These are phyloP conservation scores for Flaveria bidentis DNA, from an alignment of 129 eudicot genomes.

Conservation along the genomic window DNA sequence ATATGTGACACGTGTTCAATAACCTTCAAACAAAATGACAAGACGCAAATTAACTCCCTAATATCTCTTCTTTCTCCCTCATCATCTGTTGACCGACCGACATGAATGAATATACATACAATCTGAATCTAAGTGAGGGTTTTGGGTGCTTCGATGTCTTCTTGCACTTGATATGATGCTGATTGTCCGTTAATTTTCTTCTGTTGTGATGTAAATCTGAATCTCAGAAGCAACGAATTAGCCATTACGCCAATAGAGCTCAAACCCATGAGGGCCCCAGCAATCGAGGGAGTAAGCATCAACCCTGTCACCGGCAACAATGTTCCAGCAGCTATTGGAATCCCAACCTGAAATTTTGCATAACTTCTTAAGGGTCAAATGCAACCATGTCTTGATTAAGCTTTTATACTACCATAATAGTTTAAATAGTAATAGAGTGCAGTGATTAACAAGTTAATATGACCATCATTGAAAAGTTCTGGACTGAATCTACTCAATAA, in stretches of 20 bases:
- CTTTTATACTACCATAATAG: no score
- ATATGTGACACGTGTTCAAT: neutral
- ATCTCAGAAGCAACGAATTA: constrained; percentile 81
- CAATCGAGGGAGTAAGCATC: constrained; percentile 96
- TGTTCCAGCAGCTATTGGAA: constrained; percentile 91
- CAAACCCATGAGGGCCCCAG: constrained; percentile 95
- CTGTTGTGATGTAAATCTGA: constrained; percentile 56
- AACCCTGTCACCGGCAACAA: constrained; percentile 83
- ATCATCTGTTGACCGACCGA: neutral
- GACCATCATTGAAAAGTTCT: neutral
- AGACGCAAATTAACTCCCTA: neutral
- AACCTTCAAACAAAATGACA: neutral
- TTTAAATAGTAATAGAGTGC: no score
- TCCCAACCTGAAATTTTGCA: constrained; percentile 58
- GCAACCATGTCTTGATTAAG: neutral
- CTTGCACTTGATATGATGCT: constrained; percentile 23
- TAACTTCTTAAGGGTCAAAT: neutral
- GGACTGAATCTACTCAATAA: no score
- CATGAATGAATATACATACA: constrained; percentile 19
- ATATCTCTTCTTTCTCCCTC: neutral
- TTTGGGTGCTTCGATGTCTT: constrained; percentile 54
- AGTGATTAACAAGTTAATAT: neutral
- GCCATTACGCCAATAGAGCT: constrained; percentile 94
- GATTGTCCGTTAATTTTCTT: constrained; percentile 25
- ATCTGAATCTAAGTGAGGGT: constrained; percentile 26